Conservation (phyloP, 2,329 filamentous ascomycete species). For the Talaromyces sp. region DNA sequence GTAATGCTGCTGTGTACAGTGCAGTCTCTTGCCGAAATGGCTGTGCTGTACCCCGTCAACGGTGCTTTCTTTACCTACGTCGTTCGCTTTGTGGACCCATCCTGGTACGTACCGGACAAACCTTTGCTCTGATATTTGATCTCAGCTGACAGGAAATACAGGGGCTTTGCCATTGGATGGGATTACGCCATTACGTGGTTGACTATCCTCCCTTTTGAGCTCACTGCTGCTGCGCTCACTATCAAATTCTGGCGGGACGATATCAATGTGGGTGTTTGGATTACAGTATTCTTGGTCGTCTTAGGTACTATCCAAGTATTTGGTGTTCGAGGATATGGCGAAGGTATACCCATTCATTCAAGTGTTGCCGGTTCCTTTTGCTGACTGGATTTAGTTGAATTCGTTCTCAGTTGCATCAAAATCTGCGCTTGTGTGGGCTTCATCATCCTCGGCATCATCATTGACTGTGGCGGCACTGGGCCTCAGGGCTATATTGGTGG, state of each 20-base stretch:
- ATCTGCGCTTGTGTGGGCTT: constrained; percentile 57
- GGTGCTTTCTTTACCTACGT: constrained; percentile 62
- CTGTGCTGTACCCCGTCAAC: constrained; percentile 59
- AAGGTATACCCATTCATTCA: constrained; percentile 13
- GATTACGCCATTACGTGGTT: constrained; percentile 79
- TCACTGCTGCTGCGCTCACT: constrained; percentile 55
- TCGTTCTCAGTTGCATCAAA: constrained; percentile 55
- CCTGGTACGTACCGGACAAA: constrained; percentile 37
- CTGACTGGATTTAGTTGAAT: constrained; percentile 44
- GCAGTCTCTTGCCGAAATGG: constrained; percentile 58
- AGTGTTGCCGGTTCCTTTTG: background rate
- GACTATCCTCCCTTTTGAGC: constrained; percentile 72
- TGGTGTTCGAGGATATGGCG: constrained; percentile 48
- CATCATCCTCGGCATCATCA: constrained; percentile 72
- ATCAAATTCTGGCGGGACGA: constrained; percentile 50
- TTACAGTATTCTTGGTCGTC: constrained; percentile 52
- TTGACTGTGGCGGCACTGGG: constrained; percentile 41
- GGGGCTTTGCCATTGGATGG: constrained; percentile 46
- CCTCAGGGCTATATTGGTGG: constrained; percentile 39
- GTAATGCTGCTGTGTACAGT: constrained; percentile 56
- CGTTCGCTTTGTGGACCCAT: constrained; percentile 58
- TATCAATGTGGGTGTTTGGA: constrained; percentile 53
- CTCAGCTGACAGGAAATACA: background rate
- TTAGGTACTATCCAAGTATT: constrained; percentile 53
- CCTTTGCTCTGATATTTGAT: background rate